Percentiles rank a stretch among this genome's conserved stretches.
Evolutionary conservation across 2,329 filamentous ascomycete species (phyloP).

Genomic region (Phyllachora maydis): DNA sequence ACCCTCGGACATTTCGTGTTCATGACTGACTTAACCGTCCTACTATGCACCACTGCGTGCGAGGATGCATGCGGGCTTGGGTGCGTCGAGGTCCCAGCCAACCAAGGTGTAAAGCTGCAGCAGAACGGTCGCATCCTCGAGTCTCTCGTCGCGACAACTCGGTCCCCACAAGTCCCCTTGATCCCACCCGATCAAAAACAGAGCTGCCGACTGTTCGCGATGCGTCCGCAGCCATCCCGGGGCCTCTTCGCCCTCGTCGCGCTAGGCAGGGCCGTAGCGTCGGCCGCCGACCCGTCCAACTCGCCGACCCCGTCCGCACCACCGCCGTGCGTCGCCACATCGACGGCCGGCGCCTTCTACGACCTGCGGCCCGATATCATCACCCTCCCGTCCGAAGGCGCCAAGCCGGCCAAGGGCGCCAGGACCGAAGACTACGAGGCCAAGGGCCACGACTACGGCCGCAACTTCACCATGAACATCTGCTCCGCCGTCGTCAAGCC

Average conservation of each 20-base stretch:
- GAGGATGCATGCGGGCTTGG: too few relatives aligned
- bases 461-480: conserved; percentile 71
- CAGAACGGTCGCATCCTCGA: too few relatives aligned
- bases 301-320: conserved; percentile 12
- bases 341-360: conserved; percentile 35
- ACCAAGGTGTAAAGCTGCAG: too few relatives aligned
- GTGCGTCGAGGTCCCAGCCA: too few relatives aligned
- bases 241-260: conserved; percentile 14
- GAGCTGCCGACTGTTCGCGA: too few relatives aligned
- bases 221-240: too few relatives aligned
- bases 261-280: conserved; percentile 9
- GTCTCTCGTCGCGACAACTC: too few relatives aligned
- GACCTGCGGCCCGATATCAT: conserved; percentile 35
- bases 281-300: conserved; percentile 7
- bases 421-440: conserved; percentile 35
- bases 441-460: conserved; percentile 54
- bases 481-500: conserved; percentile 55
- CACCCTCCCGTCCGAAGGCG: conserved; percentile 17
- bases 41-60: too few relatives aligned
- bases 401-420: conserved; percentile 19
- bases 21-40: too few relatives aligned
- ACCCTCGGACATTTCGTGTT: too few relatives aligned
- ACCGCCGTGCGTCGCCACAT: conserved; percentile 33
- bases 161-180: too few relatives aligned
- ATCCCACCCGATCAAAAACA: too few relatives aligned